These are phyloP conservation scores for Pestalotiopsis sp. DNA, from an alignment of 2,329 filamentous ascomycete species.

Conservation along the genomic window DNA sequence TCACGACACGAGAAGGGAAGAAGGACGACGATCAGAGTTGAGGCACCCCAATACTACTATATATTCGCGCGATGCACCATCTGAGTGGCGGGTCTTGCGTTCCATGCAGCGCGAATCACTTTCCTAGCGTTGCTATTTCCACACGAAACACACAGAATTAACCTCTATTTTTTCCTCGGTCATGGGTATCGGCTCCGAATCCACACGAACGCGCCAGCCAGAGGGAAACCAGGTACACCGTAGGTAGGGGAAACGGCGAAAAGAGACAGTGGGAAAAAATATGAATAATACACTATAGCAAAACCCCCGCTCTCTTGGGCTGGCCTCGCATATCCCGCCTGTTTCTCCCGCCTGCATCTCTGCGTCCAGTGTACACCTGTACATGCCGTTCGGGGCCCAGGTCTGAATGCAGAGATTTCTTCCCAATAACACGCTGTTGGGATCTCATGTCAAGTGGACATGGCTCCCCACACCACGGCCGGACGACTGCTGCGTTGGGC, in stretches of 20 bases:
- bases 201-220: not conserved
- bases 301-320: not conserved
- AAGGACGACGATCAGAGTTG: not conserved
- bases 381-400: not conserved
- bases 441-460: constrained; percentile 7
- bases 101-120: not conserved
- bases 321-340: not conserved
- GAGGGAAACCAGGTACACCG: not conserved
- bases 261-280: not conserved
- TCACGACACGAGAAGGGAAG: not conserved
- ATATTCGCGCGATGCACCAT: not conserved
- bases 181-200: constrained; percentile 2
- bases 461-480: constrained; percentile 5
- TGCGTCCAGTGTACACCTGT: not conserved
- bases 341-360: not conserved
- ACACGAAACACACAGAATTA: not conserved
- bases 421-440: not conserved
- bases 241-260: not conserved
- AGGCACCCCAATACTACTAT: not conserved
- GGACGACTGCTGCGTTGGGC: constrained; percentile 6
- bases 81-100: not conserved
- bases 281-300: not conserved
- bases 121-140: not conserved
- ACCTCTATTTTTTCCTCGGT: not conserved
- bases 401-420: constrained; percentile 3